Conservation (phyloP, 495 filamentous ascomycete species). For the Neurospora tetraspora region DNA sequence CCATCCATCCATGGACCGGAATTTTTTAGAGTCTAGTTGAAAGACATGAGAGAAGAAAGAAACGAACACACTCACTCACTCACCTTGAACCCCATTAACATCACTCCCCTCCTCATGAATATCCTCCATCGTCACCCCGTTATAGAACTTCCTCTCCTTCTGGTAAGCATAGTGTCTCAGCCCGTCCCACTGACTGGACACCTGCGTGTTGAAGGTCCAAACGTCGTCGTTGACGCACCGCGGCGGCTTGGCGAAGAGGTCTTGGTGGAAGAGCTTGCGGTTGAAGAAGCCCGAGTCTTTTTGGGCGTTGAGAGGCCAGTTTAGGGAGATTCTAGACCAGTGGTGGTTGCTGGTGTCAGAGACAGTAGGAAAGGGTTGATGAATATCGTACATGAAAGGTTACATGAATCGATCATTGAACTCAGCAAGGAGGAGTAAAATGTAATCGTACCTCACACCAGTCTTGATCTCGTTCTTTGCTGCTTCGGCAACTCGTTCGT, state of each 20-base stretch:
- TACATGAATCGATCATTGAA: not conserved
- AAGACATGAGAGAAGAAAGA: too few relatives aligned
- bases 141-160: slow-evolving; percentile 46
- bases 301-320: slow-evolving; percentile 36
- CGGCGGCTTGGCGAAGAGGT: slow-evolving; percentile 26
- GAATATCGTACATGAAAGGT: not conserved
- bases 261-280: slow-evolving; percentile 30
- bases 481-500: slow-evolving; percentile 29
- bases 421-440: not conserved
- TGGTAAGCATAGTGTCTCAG: slow-evolving; percentile 43
- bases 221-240: slow-evolving; percentile 47
- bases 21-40: too few relatives aligned
- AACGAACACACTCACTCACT: too few relatives aligned
- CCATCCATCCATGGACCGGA: too few relatives aligned
- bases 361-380: not conserved
- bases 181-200: slow-evolving; percentile 35
- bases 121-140: slow-evolving; percentile 47
- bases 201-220: slow-evolving; percentile 53
- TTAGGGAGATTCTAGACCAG: slow-evolving; percentile 38
- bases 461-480: slow-evolving; percentile 43
- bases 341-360: too few relatives aligned
- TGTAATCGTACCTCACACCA: slow-evolving; percentile 24
- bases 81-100: slow-evolving; percentile 44
- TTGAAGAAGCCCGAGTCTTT: slow-evolving; percentile 25
- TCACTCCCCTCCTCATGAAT: slow-evolving; percentile 35